Evolutionary conservation across 164 flowering plant species (phyloP), one percentile per base, ranked within the genome.

Genomic region (Aristolochia californica): DNA sequence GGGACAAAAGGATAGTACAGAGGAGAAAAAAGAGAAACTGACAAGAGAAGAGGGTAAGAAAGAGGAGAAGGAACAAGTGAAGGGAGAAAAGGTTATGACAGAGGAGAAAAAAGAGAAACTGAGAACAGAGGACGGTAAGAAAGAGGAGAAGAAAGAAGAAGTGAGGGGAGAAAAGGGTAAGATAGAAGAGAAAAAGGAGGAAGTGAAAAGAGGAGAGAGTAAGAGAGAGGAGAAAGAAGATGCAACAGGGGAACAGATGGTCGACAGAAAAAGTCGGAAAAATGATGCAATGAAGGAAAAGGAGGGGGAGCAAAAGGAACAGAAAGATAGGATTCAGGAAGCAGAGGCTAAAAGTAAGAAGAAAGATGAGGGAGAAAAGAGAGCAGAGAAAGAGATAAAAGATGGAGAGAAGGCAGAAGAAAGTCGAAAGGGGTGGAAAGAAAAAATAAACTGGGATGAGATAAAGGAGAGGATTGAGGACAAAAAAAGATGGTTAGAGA

Each of bases 331-430:
- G 40, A 34, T 34, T 34, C 5, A 34, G 10, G 10, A 34, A 2
- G 10, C 40, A 5, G 40, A 34, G 40, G 40, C 7, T 34, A 34
- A 3, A 34, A 34, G 40, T 45, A 1, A 45, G 13, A 45, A 45
- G 49, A 18, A 16, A 18, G 49, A 5, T 16, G 49, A 18, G 4
- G 18, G 18, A 18, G 49, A 1, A 45, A 18, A 48, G 48, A 17
- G 48, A 34, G 13, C 51, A 63, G 45, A 34, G 22, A 23, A 24
- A 30, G 65, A 54, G 55, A 64, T 56, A 65, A 55, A 51, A 63
- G 49, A 30, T 3, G 28, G 62, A 49, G 4, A 5, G 4, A 38
- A 53, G 53, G 23, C 53, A 47, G 49, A 60, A 14, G 18, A 48
- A 43, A 43, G 61, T 61, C n/a, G 30, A 30, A 34, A 34, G 40